Percentiles rank a stretch among this genome's conserved stretches.
Conservation (phyloP, 768 basidiomycete genomes). For the Rhizopogon rudus region DNA sequence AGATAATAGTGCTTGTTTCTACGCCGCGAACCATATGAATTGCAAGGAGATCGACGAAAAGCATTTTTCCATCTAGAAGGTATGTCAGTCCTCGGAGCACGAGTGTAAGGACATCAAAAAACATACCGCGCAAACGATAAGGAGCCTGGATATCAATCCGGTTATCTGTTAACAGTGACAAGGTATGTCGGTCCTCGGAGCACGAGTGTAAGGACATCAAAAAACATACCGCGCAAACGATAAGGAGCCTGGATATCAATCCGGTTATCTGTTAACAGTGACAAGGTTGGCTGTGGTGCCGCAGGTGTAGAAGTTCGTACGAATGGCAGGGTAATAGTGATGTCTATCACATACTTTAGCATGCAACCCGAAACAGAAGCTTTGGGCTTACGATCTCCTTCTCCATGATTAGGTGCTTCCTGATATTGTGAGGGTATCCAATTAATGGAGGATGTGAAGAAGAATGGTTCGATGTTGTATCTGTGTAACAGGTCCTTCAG, state of each 20-base stretch:
- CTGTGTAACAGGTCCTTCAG: conserved; percentile 15
- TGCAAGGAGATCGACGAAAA: conserved; percentile 44
- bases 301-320: conserved; percentile 24
- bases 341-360: conserved; percentile 32
- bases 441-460: conserved; percentile 57
- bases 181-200: neutral
- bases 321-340: conserved; percentile 52
- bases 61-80: conserved; percentile 12
- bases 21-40: conserved; percentile 43
- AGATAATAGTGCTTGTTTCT: conserved; percentile 18
- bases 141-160: conserved; percentile 41
- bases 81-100: neutral
- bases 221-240: conserved; percentile 27
- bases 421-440: conserved; percentile 68
- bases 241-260: conserved; percentile 45
- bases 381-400: conserved; percentile 47
- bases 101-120: neutral
- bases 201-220: neutral
- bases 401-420: conserved; percentile 34
- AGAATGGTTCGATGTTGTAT: conserved; percentile 58
- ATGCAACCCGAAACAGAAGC: neutral
- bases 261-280: neutral
- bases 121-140: conserved; percentile 31
- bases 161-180: neutral
- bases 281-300: neutral